Base-by-base conservation (phyloP, 768 basidiomycete species). In the Russula virescens region DNA sequence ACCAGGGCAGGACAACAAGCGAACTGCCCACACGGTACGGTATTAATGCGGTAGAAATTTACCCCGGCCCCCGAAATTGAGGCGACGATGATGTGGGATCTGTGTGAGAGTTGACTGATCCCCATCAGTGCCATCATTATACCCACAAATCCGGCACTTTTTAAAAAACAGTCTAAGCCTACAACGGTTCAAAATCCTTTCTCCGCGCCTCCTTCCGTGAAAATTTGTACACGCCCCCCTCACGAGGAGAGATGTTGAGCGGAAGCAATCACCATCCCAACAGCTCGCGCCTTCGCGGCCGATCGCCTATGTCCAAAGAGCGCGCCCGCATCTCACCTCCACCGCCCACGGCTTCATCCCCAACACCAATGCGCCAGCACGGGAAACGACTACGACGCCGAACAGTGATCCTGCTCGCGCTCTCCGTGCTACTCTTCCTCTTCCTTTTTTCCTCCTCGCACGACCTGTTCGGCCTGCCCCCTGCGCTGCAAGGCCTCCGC, bases 381-480 rank as follows among this genome's bases (percentile, higher is more conserved):
- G 38, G 10, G n/a, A n/a, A n/a, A 14, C 38, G 3, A 5, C 38
- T 5, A 9, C 38, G 38, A 5, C 42, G 42, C 42, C 42, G 42
- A 19, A 5, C 6, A 11, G 10, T 2, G 38, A 14, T 38, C 2
- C 42, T 60, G 38, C 14, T 56, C 58, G 23, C 56, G 1, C 50
- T 66, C 58, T 14, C 43, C 14, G 34, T n/a, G 7, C 47, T 67
- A 5, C 43, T 65, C 25, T 43, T 26, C 46, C 38, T 65, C 52
- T 59, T 66, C 63, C 58, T 67, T 40, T 67, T 65, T 52, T 65
- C 63, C 16, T 46, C 60, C 31, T 58, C 56, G 13, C 66, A 67
- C 26, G 59, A 67, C 25, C 28, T 66, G 1, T 6, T 66, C 42
- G 57, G 57, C 9, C 43, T 58, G 16, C 65, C 65, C 14, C 63